Percentiles rank a stretch among this genome's conserved stretches.
Conservation (phyloP, 164 flowering plant genomes). For the Umbilicus rupestris region DNA sequence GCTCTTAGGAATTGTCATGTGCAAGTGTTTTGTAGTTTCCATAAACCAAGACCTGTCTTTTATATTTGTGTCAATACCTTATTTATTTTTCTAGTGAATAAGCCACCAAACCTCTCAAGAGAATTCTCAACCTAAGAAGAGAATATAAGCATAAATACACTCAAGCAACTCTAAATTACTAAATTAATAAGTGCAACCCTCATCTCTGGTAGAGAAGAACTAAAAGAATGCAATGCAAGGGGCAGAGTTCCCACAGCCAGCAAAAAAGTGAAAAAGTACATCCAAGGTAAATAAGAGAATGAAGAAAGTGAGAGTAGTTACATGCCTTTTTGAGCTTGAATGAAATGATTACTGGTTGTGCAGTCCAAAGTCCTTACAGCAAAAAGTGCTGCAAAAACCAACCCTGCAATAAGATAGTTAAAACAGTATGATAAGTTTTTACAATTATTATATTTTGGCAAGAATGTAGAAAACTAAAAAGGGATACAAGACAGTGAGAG, state of each 20-base stretch:
- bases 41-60: background rate
- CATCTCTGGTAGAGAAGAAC: background rate
- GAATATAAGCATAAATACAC: too few species aligned
- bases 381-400: background rate
- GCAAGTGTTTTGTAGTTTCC: background rate
- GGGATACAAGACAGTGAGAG: background rate
- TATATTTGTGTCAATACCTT: background rate
- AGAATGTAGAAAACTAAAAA: background rate
- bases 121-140: too few species aligned
- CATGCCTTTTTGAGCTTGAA: constrained; percentile 1
- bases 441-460: constrained; percentile 3
- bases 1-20: background rate
- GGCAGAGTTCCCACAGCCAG: background rate
- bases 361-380: background rate
- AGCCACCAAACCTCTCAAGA: background rate
- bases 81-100: background rate
- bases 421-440: background rate
- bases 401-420: background rate
- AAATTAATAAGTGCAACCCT: background rate
- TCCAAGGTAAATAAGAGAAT: constrained; percentile 5
- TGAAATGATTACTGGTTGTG: background rate
- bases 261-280: background rate
- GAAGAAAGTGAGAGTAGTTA: constrained; percentile 4
- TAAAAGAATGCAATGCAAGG: background rate
- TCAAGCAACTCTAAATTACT: background rate